phyloP scores from a whole-genome alignment of 1,284 basidiomycete species.

The Ustilago cynodontis region DNA sequence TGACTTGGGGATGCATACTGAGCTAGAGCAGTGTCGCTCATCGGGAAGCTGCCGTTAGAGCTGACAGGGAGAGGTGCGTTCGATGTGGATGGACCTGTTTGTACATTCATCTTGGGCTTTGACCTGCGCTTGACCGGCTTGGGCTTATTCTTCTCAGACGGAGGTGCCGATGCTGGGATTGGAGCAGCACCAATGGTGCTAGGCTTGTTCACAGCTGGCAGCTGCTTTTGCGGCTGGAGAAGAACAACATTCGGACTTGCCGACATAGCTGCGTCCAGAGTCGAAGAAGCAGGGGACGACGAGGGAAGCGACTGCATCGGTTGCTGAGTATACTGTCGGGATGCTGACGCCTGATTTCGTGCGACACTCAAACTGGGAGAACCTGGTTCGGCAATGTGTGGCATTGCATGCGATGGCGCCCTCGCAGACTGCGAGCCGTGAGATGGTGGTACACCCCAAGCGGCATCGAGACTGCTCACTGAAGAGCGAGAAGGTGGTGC shows the following conservation, averaged over 20 bases:
- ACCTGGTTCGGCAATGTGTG: constrained; percentile 23
- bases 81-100: background rate
- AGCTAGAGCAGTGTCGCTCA: constrained; percentile 8
- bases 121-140: constrained; percentile 19
- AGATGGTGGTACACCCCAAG: constrained; percentile 20
- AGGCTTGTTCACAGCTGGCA: background rate
- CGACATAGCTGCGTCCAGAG: constrained; percentile 40
- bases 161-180: constrained; percentile 9
- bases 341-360: constrained; percentile 13
- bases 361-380: constrained; percentile 37
- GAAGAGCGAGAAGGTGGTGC: constrained; percentile 12
- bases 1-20: constrained; percentile 36
- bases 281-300: constrained; percentile 19
- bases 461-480: constrained; percentile 41
- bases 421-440: constrained; percentile 4
- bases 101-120: constrained; percentile 8
- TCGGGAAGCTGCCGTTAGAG: background rate
- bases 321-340: constrained; percentile 15
- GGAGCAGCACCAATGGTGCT: background rate
- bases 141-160: constrained; percentile 15
- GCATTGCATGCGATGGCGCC: constrained; percentile 14
- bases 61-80: background rate
- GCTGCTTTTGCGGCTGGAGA: background rate
- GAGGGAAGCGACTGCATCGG: constrained; percentile 1
- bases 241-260: constrained; percentile 10